Conservation (phyloP, 306 rosid species). For the Rubus parviflorus region DNA sequence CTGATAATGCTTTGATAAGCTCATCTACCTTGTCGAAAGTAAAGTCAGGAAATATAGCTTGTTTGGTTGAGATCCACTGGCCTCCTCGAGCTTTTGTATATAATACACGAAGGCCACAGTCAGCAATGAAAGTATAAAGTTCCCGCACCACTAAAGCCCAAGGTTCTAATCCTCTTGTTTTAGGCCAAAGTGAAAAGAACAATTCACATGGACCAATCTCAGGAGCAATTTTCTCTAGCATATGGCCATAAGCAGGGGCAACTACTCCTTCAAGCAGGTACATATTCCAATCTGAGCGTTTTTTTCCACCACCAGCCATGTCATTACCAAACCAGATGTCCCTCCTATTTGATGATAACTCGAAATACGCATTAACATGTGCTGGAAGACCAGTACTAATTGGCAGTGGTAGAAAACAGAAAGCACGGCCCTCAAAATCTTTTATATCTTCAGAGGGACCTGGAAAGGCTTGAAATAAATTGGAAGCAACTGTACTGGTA, state of each 20-base stretch:
- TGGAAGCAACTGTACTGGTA: conserved; percentile 36
- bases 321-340: conserved; percentile 99
- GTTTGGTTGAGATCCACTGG: conserved; percentile 89
- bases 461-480: conserved; percentile 47
- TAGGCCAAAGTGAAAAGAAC: conserved; percentile 95
- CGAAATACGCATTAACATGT: conserved; percentile 94
- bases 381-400: conserved; percentile 88
- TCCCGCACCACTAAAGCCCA: conserved; percentile 80
- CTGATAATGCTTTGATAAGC: conserved; percentile 68
- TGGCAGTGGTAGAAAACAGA: conserved; percentile 91
- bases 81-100: conserved; percentile 94
- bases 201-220: conserved; percentile 82
- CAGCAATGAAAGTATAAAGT: conserved; percentile 69
- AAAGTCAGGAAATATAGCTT: conserved; percentile 94
- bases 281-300: conserved; percentile 96
- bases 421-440: conserved; percentile 87
- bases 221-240: conserved; percentile 83
- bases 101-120: conserved; percentile 65
- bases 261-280: conserved; percentile 91
- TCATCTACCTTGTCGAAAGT: conserved; percentile 63
- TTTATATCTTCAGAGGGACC: conserved; percentile 47
- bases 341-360: conserved; percentile 94
- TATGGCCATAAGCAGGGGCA: conserved; percentile 88
- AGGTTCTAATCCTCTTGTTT: conserved; percentile 71
- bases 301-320: conserved; percentile 97